Percentiles rank a stretch among this genome's conserved stretches.
Evolutionary conservation across 2,329 filamentous ascomycete species (phyloP).

Genomic region (Phyllosticta capitalensis): DNA sequence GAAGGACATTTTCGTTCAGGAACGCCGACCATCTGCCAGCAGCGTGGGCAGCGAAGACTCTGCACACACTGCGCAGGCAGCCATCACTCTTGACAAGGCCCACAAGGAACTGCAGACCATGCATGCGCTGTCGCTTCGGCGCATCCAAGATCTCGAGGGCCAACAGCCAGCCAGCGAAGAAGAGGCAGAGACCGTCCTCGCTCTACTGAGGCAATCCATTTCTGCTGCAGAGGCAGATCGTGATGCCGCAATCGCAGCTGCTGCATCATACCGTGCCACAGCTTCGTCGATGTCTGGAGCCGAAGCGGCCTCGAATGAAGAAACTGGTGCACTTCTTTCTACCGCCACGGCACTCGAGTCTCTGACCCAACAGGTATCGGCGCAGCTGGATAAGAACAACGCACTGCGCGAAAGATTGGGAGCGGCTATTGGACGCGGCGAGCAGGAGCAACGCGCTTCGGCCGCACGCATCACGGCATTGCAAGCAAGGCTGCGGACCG

Average conservation of each 20-base stretch:
- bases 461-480: slow-evolving; percentile 74
- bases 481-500: slow-evolving; percentile 66
- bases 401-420: slow-evolving; percentile 66
- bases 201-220: slow-evolving; percentile 59
- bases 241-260: slow-evolving; percentile 60
- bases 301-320: slow-evolving; percentile 47
- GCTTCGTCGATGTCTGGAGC: slow-evolving; percentile 26
- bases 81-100: slow-evolving; percentile 61
- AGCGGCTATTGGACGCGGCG: slow-evolving; percentile 72
- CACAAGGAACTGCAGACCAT: slow-evolving; percentile 67
- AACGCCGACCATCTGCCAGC: slow-evolving; percentile 34
- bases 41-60: slow-evolving; percentile 24
- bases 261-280: slow-evolving; percentile 51
- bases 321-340: slow-evolving; percentile 56
- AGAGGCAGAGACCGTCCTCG: slow-evolving; percentile 53
- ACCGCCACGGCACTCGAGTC: slow-evolving; percentile 72
- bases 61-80: slow-evolving; percentile 42
- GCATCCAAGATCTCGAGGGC: slow-evolving; percentile 55
- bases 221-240: slow-evolving; percentile 61
- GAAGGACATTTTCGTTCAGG: slow-evolving; percentile 69
- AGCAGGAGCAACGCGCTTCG: slow-evolving; percentile 71
- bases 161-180: slow-evolving; percentile 17
- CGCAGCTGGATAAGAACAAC: slow-evolving; percentile 70
- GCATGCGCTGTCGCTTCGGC: slow-evolving; percentile 56
- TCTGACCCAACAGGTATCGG: slow-evolving; percentile 66